A percentile compares a stretch with the other conserved stretches of the same genome.
These are phyloP conservation scores for Apophysomyces sp. DNA, from an alignment of 371 early-diverging fungal genomes.

Conservation along the genomic window DNA sequence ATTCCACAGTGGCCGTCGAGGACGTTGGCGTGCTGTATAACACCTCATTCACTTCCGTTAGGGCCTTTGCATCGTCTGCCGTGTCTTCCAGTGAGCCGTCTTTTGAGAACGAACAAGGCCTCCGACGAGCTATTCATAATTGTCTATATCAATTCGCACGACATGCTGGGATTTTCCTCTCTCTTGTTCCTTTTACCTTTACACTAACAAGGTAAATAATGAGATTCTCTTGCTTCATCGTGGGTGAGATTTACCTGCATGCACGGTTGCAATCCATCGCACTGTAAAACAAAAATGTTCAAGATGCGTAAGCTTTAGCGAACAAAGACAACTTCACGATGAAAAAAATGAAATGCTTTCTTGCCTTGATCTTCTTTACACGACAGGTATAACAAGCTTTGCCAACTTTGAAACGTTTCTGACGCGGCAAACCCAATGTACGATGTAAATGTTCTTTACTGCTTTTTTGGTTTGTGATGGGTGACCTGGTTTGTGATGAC, in stretches of 20 bases:
- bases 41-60: background rate
- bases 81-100: slow-evolving; percentile 12
- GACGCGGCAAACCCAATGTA: slow-evolving; percentile 4
- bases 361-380: slow-evolving; percentile 53
- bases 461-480: background rate
- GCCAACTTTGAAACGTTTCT: slow-evolving; percentile 47
- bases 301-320: background rate
- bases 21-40: slow-evolving; percentile 4
- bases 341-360: too few species aligned
- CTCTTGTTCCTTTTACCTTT: background rate
- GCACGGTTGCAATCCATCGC: slow-evolving; percentile 1
- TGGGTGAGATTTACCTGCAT: background rate
- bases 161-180: background rate
- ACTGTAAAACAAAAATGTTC: background rate
- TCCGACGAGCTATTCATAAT: slow-evolving; percentile 10
- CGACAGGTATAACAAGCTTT: slow-evolving; percentile 49
- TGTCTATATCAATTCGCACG: background rate
- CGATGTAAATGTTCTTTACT: background rate
- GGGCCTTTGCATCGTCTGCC: slow-evolving; percentile 1
- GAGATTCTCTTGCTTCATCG: background rate
- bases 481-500: background rate
- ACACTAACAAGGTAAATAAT: background rate
- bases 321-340: too few species aligned
- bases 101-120: slow-evolving; percentile 21
- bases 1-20: background rate